A percentile compares a stretch with the other conserved stretches of the same genome.
Conservation (phyloP, 768 basidiomycete species). For the Phylloporus sp. region DNA sequence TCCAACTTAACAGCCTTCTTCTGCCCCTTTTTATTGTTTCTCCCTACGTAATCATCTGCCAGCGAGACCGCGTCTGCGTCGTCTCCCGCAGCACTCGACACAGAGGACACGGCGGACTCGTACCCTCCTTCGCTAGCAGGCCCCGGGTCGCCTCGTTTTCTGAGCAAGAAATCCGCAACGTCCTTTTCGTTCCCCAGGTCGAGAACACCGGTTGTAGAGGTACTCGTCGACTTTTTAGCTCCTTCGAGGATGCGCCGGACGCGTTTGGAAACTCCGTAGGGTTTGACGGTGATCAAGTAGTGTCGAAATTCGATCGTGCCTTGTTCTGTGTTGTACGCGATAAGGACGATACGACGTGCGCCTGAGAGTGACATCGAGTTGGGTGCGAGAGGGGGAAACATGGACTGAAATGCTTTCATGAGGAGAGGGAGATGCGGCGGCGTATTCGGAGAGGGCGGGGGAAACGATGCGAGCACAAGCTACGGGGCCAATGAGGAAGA, state of each 20-base stretch:
- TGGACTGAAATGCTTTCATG: constrained; percentile 92
- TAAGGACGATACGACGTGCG: constrained; percentile 89
- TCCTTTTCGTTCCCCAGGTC: constrained; percentile 90
- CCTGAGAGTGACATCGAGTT: constrained; percentile 77
- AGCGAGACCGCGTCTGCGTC: constrained; percentile 78
- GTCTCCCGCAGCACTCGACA: constrained; percentile 79
- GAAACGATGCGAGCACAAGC: constrained; percentile 92
- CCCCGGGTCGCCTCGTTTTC: constrained; percentile 58
- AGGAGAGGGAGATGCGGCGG: constrained; percentile 86
- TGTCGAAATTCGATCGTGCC: constrained; percentile 91
- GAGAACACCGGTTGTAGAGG: constrained; percentile 43
- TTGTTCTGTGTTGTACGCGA: constrained; percentile 84
- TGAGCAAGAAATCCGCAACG: constrained; percentile 90
- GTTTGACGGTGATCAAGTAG: constrained; percentile 92
- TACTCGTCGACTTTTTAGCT: constrained; percentile 26
- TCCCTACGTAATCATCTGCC: constrained; percentile 90
- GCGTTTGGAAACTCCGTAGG: constrained; percentile 89
- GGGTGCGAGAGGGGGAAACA: constrained; percentile 92
- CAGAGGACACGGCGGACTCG: constrained; percentile 77
- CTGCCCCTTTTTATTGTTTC: constrained; percentile 90
- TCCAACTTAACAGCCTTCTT: constrained; percentile 88
- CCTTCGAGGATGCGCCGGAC: constrained; percentile 84
- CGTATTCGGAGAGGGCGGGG: constrained; percentile 64
- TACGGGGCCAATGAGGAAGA: background rate
- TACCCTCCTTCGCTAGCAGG: constrained; percentile 62